Evolutionary conservation across 140 eudicot genomes (phyloP), one percentile per base, ranked within the genome.

Genomic region (Oenanthe javanica): DNA sequence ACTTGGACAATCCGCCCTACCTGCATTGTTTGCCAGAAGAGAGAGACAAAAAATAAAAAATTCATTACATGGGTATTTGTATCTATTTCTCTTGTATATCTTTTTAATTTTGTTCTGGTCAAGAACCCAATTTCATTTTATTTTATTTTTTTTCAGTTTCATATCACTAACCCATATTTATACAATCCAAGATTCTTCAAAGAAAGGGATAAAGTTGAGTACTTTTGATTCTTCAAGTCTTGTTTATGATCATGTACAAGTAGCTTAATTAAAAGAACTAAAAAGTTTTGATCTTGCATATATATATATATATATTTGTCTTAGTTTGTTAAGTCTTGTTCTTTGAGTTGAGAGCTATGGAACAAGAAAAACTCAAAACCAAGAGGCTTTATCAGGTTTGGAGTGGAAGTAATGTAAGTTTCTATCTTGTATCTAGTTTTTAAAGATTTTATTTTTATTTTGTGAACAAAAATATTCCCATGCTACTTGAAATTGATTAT

Each of bases 381-480:
- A 86, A 80, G 87, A 81, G 90, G 86, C 89, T 85, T 21, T 92
- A 92, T 87, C 91, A 94, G 76, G 95, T 87, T 74, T 94, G 98
- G 98, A 92, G 87, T 77, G 98, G 98, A 79, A 94, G 89, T 86
- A 94, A 94, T 89, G 98, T 94, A 89, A 94, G 81, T 77, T 46
- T 52, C 69, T 74, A 14, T 52, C 14, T 78, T 18, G 49, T 50
- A 6, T 61, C 27, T 6, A 21, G 4, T 50, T 54, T 75, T 46
- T 0, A 1, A 21, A 9, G 4, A 76, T 19, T 50, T 76, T 19
- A 8, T 36, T 19, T 50, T n/a, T n/a, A 3, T 43, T 6, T 80
- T 67, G 52, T 47, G 13, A 27, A 42, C 13, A 27, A 31, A 42
- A 9, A 27, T 67, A 1, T 36, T 31, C 21, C 7, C 18, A 27